phyloP scores from a whole-genome alignment of 2,329 filamentous ascomycete genomes.

The Ascochyta rabiei region DNA sequence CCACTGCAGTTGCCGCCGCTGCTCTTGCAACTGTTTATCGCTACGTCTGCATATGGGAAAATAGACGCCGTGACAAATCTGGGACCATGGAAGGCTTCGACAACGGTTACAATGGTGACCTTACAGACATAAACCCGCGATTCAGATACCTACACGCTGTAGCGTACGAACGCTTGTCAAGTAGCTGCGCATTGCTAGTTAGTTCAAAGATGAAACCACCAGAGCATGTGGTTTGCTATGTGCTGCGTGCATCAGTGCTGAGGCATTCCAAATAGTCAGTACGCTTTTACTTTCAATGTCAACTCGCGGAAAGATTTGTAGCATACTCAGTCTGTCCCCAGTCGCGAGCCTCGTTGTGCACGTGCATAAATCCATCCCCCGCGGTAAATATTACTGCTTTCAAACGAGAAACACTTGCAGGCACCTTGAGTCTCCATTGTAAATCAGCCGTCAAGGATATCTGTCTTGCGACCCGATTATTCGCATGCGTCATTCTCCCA shows the following conservation, averaged over 20 bases:
- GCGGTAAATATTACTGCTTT: neutral
- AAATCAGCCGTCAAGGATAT: no score
- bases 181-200: neutral
- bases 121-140: conserved; percentile 50
- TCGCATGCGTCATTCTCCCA: no score
- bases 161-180: neutral
- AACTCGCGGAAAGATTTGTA: no score
- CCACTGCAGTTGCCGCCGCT: conserved; percentile 41
- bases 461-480: no score
- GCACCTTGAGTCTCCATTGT: no score
- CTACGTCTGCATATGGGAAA: conserved; percentile 53
- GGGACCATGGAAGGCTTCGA: conserved; percentile 58
- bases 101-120: conserved; percentile 60
- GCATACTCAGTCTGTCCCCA: neutral
- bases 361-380: neutral
- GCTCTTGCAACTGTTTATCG: conserved; percentile 54
- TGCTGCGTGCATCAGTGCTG: neutral
- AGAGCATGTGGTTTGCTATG: neutral
- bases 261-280: neutral
- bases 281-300: no score
- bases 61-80: conserved; percentile 51
- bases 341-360: neutral
- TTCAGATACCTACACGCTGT: conserved; percentile 31
- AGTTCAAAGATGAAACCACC: neutral
- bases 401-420: no score